Evolutionary conservation across 768 basidiomycete genomes (phyloP).

Genomic region (Tricholoma flavovirens): DNA sequence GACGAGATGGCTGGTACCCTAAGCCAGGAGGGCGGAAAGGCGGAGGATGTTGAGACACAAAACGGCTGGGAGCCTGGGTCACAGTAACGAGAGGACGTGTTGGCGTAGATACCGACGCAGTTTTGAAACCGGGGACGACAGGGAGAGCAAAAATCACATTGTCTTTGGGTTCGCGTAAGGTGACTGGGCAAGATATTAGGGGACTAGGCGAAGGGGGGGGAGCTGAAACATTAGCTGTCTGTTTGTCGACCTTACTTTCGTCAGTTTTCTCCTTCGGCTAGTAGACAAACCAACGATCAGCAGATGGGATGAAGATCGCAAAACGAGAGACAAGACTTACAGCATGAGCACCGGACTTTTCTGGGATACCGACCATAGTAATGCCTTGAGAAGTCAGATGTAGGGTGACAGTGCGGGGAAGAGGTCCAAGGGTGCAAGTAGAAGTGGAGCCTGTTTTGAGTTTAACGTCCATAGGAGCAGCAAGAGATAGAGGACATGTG

Average conservation of each 20-base stretch:
- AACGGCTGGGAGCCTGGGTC: background rate
- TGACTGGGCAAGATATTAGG: background rate
- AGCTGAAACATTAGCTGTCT: background rate
- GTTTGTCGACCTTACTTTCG: background rate
- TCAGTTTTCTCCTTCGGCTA: background rate
- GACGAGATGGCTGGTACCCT: background rate
- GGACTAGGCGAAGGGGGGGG: background rate
- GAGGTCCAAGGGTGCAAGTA: background rate
- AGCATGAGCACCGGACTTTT: background rate
- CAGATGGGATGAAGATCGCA: background rate
- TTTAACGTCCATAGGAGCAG: background rate
- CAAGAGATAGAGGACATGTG: background rate
- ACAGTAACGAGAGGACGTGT: background rate
- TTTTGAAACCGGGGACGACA: background rate
- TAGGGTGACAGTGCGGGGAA: background rate
- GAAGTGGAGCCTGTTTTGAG: too few relatives aligned
- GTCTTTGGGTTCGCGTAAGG: background rate
- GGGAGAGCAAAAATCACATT: background rate
- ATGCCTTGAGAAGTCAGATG: background rate
- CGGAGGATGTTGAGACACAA: background rate
- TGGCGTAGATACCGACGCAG: background rate
- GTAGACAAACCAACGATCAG: background rate
- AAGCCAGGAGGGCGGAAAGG: background rate
- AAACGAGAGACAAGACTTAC: background rate
- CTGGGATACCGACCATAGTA: background rate